Evolutionary conservation across 257 asterid genomes (phyloP), one percentile per base, ranked within the genome.

Genomic region (Przewalskia tangutica): DNA sequence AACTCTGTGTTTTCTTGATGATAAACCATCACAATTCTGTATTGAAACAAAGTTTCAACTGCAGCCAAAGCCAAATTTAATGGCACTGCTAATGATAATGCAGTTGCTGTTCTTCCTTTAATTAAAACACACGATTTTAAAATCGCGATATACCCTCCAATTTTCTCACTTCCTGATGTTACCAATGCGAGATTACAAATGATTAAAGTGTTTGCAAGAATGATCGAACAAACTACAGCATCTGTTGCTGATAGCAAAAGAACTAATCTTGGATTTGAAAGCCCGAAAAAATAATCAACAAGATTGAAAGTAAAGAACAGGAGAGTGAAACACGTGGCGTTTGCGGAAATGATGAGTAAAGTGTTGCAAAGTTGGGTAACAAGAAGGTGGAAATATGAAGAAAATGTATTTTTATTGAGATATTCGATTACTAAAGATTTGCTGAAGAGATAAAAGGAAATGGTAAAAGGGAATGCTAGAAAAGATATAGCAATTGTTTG

Each of bases 381-480:
- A 83, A 90, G 63, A 62, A 84, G 82, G 40, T 50, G 50, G 17
- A 56, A 20, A 48, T 77, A 14, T 3, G 87, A 82, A 50, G 84
- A 51, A 67, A 81, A 48, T 8, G 83, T 16, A 14, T 66, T 16
- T 5, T 12, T 79, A 8, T 44, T 67, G 0, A 93, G 89, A 80
- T 85, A 56, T 32, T 42, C 84, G 48, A 95, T 83, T 1, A 87
- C 77, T 34, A 88, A 71, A 56, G 94, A 87, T 54, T 95, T 95
- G 8, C 95, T 81, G 44, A 91, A 86, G 66, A 95, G 98, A 86
- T 89, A 92, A 66, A 85, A 91, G 48, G 99, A 89, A 34, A 94
- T 82, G 16, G 94, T 70, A 55, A 91, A 89, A 84, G 99, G 98
- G 18, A 88, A 77, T 54, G 84, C 70, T 73, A 94, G 84, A 59